Conservation (phyloP, 331 rosid species). For the Erythrophleum ivorense region DNA sequence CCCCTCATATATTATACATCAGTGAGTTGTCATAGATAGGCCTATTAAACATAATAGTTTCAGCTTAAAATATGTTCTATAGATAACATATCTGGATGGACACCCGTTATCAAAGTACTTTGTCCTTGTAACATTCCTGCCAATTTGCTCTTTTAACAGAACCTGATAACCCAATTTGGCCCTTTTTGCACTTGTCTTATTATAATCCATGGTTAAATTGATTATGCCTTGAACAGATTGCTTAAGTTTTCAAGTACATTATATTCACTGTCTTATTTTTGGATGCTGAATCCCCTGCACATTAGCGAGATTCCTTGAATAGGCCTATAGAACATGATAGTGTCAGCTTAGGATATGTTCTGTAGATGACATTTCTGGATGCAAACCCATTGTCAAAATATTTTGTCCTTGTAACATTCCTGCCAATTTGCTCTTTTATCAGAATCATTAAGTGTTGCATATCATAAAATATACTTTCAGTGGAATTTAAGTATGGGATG, state of each 20-base stretch:
- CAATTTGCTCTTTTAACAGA: not conserved
- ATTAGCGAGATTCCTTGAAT: not conserved
- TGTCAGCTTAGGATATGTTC: not conserved
- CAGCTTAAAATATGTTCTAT: not conserved
- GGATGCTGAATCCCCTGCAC: slow-evolving; percentile 2
- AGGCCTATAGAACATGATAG: not conserved
- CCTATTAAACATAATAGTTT: not conserved
- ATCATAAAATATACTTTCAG: not conserved
- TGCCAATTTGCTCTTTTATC: not conserved
- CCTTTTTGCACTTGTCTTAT: not conserved
- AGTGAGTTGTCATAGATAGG: not conserved
- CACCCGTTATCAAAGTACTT: not conserved
- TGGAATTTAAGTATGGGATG: not conserved
- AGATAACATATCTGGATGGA: not conserved
- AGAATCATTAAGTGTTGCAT: not conserved
- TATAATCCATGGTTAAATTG: not conserved
- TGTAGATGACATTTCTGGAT: slow-evolving; percentile 3
- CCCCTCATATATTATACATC: not conserved
- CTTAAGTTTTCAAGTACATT: not conserved
- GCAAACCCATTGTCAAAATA: not conserved
- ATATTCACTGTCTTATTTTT: not conserved
- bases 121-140: not conserved
- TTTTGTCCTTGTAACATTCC: not conserved
- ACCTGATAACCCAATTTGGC: not conserved
- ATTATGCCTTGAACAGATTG: not conserved